Evolutionary conservation across 768 basidiomycete species (phyloP).

Genomic region (Plicaturopsis crispa): DNA sequence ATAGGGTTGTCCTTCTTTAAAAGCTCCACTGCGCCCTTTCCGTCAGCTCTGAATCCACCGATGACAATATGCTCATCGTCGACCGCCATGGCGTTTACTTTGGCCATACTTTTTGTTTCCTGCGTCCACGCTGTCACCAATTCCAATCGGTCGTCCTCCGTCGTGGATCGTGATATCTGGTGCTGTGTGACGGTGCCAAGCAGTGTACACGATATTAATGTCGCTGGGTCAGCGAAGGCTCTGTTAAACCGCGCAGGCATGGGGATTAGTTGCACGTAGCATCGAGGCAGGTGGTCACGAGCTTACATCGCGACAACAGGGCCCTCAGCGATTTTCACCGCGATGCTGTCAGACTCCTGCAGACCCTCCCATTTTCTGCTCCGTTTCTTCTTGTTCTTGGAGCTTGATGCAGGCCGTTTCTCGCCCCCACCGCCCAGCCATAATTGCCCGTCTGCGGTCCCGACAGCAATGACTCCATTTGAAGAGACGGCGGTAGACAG

Average conservation of each 20-base stretch:
- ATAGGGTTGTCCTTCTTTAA: conserved; percentile 27
- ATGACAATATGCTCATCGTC: conserved; percentile 43
- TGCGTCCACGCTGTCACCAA: conserved; percentile 40
- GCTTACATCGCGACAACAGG: conserved; percentile 67
- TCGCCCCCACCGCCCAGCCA: conserved; percentile 66
- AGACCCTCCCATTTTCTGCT: conserved; percentile 71
- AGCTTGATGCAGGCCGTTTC: conserved; percentile 23
- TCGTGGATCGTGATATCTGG: conserved; percentile 31
- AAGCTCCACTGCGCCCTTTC: conserved; percentile 57
- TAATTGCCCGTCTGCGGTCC: conserved; percentile 70
- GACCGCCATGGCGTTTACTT: conserved; percentile 57
- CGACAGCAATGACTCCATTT: conserved; percentile 56
- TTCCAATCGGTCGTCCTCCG: conserved; percentile 27
- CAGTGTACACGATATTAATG: conserved; percentile 50
- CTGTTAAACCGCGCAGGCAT: conserved; percentile 27
- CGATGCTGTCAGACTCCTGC: conserved; percentile 32
- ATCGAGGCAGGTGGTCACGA: conserved; percentile 5
- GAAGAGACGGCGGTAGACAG: conserved; percentile 52
- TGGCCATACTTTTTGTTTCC: conserved; percentile 36
- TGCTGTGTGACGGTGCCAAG: conserved; percentile 50
- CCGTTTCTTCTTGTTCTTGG: conserved; percentile 37
- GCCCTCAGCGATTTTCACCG: conserved; percentile 55
- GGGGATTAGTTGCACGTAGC: too few species aligned
- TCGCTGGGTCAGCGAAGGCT: conserved; percentile 38
- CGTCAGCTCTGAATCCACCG: conserved; percentile 53